Evolutionary conservation across 1,284 basidiomycete genomes (phyloP).

Genomic region (Microbotryomycetes sp.): DNA sequence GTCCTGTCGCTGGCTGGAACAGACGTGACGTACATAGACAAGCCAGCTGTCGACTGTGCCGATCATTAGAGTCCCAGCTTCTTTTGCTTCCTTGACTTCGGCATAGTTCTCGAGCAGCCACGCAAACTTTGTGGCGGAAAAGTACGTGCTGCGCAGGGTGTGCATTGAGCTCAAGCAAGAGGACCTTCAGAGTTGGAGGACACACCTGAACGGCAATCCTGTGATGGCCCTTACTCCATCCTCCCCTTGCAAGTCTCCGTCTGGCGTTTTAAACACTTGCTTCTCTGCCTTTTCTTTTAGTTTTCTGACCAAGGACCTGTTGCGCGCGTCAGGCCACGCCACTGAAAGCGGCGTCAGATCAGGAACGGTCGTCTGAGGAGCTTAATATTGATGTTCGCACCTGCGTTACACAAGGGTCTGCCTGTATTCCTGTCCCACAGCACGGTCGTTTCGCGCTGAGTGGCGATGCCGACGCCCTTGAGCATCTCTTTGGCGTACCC

Average conservation of each 20-base stretch:
- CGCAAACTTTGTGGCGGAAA: conserved; percentile 87
- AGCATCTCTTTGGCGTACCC: conserved; percentile 72
- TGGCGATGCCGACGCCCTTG: conserved; percentile 94
- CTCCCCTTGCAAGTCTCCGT: conserved; percentile 34
- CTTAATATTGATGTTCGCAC: conserved; percentile 4
- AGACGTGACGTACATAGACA: conserved; percentile 59
- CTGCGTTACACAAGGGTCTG: conserved; percentile 59
- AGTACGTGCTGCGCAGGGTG: conserved; percentile 58
- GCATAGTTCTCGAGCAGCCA: conserved; percentile 92
- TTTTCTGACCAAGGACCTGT: conserved; percentile 70
- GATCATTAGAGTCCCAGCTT: conserved; percentile 73
- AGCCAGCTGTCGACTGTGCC: conserved; percentile 98
- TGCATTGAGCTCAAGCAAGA: background rate
- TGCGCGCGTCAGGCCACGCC: conserved; percentile 93
- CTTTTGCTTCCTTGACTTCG: conserved; percentile 72
- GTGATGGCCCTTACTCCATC: conserved; percentile 72
- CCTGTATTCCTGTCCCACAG: conserved; percentile 89
- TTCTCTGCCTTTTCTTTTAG: conserved; percentile 63
- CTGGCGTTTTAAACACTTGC: conserved; percentile 23
- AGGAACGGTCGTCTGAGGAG: background rate
- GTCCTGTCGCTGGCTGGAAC: background rate
- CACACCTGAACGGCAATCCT: conserved; percentile 70
- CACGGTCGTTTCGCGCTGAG: conserved; percentile 93
- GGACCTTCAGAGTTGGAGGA: background rate
- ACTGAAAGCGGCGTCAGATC: conserved; percentile 55